Evolutionary conservation across 768 basidiomycete genomes (phyloP), one percentile per base, ranked within the genome.

Genomic region (Mycena venus): DNA sequence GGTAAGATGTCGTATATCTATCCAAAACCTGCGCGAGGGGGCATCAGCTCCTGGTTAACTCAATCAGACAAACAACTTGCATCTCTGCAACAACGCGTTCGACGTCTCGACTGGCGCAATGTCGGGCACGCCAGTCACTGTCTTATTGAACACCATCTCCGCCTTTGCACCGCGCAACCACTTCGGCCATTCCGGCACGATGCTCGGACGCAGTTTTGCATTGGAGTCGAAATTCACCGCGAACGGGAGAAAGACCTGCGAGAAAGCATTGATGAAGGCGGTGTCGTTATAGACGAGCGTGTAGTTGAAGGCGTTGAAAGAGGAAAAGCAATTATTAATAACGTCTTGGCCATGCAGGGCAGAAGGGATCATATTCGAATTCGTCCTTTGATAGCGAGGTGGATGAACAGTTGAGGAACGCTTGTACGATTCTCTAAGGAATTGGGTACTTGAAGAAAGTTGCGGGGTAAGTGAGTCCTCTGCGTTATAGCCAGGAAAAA

Each of bases 91-190:
- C 31, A 83, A 34, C 9, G 61, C 75, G 1, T 8, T 25, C 34
- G 78, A 55, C 12, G 82, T 60, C 74, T 58, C 49, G 65, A 34
- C 31, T 31, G 66, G 14, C 36, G 34, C 49, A 12, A 73, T 68
- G 15, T 21, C 12, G 4, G 72, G 58, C 32, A 27, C 58, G 23
- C n/a, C 34, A 25, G 4, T 10, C 27, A 68, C 75, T 0, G 75
- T 77, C 29, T 61, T 8, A 53, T 80, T 81, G 56, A 82, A 83
- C 10, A 81, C 44, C 81, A 83, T 82, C 72, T 83, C 80, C 23
- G 74, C 63, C 19, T 55, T 5, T 6, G 60, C 74, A 12, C 11
- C 36, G 1, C 31, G 12, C 63, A 23, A 27, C 68, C 64, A 72
- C 11, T n/a, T 34, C 47, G 5, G 12, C 77, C 75, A 78, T 32